These are phyloP conservation scores for Diaporthe ilicicola DNA, from an alignment of 2,329 filamentous ascomycete genomes.

Conservation along the genomic window DNA sequence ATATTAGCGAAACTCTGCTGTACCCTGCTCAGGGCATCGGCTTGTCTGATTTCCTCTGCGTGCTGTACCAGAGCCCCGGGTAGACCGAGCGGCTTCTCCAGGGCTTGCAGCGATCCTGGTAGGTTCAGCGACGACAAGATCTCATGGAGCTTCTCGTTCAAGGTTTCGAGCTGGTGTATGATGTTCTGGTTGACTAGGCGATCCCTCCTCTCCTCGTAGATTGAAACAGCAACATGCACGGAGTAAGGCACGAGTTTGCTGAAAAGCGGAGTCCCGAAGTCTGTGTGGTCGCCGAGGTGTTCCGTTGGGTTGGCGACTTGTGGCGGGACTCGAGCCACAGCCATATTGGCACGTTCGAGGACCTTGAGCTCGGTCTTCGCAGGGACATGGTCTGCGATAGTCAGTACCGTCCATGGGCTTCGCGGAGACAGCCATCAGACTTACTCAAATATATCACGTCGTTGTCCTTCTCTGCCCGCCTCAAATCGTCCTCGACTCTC, in stretches of 20 bases:
- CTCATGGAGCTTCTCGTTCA: conserved; percentile 83
- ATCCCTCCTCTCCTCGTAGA: conserved; percentile 92
- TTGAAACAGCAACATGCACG: conserved; percentile 92
- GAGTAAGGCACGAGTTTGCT: conserved; percentile 93
- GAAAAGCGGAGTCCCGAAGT: conserved; percentile 87
- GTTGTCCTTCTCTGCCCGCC: conserved; percentile 94
- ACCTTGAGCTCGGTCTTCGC: conserved; percentile 87
- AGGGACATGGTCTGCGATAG: conserved; percentile 72
- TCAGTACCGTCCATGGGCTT: conserved; percentile 40
- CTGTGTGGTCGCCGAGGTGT: conserved; percentile 79
- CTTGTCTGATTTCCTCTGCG: conserved; percentile 92
- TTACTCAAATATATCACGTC: conserved; percentile 89
- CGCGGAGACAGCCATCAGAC: conserved; percentile 38
- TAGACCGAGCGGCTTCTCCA: conserved; percentile 92
- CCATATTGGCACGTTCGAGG: conserved; percentile 90
- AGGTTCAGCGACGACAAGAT: conserved; percentile 84
- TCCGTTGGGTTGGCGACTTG: conserved; percentile 84
- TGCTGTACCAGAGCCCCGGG: conserved; percentile 87
- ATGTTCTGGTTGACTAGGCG: conserved; percentile 90
- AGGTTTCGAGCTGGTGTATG: conserved; percentile 81
- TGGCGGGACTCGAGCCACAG: conserved; percentile 77
- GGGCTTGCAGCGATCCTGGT: conserved; percentile 89
- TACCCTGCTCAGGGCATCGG: conserved; percentile 82
- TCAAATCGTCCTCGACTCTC: conserved; percentile 85
- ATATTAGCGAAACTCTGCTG: conserved; percentile 87